Percentiles rank a stretch among this genome's conserved stretches.
Evolutionary conservation across 768 basidiomycete species (phyloP).

Genomic region (Dentipellis sp.): DNA sequence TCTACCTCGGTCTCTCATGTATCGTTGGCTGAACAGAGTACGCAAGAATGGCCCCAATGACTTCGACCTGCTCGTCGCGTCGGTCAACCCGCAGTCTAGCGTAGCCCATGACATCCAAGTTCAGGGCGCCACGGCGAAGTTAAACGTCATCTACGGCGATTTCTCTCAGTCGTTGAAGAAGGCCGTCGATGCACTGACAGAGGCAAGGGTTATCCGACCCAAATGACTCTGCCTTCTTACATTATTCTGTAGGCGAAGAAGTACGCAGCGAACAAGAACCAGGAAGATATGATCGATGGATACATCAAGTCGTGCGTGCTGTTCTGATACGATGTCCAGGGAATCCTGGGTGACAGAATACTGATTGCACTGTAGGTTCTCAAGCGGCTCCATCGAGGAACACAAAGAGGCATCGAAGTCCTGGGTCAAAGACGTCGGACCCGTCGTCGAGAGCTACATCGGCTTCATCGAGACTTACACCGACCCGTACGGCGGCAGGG

Average conservation of each 20-base stretch:
- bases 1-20: background rate
- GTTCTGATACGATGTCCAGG: background rate
- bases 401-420: constrained; percentile 70
- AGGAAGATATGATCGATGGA: constrained; percentile 61
- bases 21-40: constrained; percentile 34
- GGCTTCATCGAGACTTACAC: constrained; percentile 77
- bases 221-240: background rate
- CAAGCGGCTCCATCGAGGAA: constrained; percentile 67
- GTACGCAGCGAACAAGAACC: constrained; percentile 64
- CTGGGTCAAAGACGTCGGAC: constrained; percentile 85
- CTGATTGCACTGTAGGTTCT: constrained; percentile 38
- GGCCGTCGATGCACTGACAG: constrained; percentile 43
- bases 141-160: constrained; percentile 72
- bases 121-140: constrained; percentile 31
- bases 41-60: constrained; percentile 52
- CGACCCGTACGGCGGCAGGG: constrained; percentile 85
- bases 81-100: constrained; percentile 35
- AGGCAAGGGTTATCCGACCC: constrained; percentile 31
- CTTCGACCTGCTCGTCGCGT: constrained; percentile 72
- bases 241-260: constrained; percentile 48
- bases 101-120: constrained; percentile 38
- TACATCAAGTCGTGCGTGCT: constrained; percentile 66
- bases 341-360: too few relatives aligned
- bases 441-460: constrained; percentile 82
- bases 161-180: constrained; percentile 48